Evolutionary conservation across 164 flowering plant genomes (phyloP), one percentile per base, ranked within the genome.

Genomic region (Akebia trifoliata): DNA sequence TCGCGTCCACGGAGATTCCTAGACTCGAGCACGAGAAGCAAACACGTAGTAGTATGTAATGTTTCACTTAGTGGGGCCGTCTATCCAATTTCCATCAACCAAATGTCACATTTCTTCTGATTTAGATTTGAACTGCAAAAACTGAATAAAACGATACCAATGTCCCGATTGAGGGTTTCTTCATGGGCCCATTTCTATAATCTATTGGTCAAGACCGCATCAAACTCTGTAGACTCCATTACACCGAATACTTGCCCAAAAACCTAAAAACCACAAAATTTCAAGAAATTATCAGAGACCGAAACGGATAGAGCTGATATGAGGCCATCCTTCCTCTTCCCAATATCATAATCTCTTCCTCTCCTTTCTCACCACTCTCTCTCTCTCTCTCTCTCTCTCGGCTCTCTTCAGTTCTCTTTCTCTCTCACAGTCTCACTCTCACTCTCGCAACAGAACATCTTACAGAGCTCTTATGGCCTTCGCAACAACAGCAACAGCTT

Each of bases 381-480:
- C 17, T 0, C 50, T 46, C 4, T 26, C 2, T 3, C 58, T 54
- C 59, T 31, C 21, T n/a, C 4, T 55, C 24, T 14, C 11, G 47
- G 15, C 38, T 39, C 34, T 15, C 44, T 56, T 17, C 6, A 44
- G 8, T 50, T 4, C 37, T 34, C 32, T 18, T 36, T 46, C 2
- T 18, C 24, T 7, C 54, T 4, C 0, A 9, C 32, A 52, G 4
- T 29, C 50, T 18, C 50, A n/a, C 34, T 56, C 20, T 28, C 48
- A 4, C 22, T 28, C 60, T 26, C 50, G 31, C 30, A 37, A 8
- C 11, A 37, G 9, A 18, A 42, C 11, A 8, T 8, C 3, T 11
- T 18, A 21, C 0, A 44, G 48, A 44, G 21, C 26, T 32, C 24
- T 14, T 32, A 63, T 63, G 67, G 61, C 67, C 39, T 49, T 56